Evolutionary conservation across 2,329 filamentous ascomycete species (phyloP).

Genomic region (Botrytis hyacinthi): DNA sequence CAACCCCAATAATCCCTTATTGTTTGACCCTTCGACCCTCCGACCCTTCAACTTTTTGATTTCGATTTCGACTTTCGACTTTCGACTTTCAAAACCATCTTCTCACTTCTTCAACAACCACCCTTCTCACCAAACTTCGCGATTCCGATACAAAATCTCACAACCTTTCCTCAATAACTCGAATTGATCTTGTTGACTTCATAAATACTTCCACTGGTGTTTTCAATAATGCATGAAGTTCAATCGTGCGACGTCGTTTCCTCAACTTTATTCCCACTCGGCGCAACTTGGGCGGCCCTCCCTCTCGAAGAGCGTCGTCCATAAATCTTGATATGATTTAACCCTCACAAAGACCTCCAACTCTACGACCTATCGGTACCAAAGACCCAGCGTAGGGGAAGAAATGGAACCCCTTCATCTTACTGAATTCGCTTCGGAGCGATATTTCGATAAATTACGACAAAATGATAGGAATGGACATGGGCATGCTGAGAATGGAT

Average conservation of each 20-base stretch:
- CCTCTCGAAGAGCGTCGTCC: conserved; percentile 27
- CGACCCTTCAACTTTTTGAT: not conserved
- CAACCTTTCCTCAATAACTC: not conserved
- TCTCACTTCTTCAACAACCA: not conserved
- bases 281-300: conserved; percentile 29
- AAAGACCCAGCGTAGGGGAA: conserved; percentile 33
- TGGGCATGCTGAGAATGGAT: conserved; percentile 38
- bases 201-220: not conserved
- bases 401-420: conserved; percentile 61
- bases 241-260: conserved; percentile 30
- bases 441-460: conserved; percentile 61
- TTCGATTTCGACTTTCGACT: not conserved
- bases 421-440: conserved; percentile 65
- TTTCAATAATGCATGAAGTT: conserved; percentile 32
- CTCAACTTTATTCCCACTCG: conserved; percentile 23
- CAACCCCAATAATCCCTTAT: not conserved
- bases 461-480: conserved; percentile 48
- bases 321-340: conserved; percentile 35
- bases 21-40: not conserved
- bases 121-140: not conserved
- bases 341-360: conserved; percentile 26
- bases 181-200: not conserved
- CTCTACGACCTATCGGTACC: conserved; percentile 37
- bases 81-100: not conserved
- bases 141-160: not conserved